Evolutionary conservation across 176 grass and related monocot genomes (phyloP).

Genomic region (Ampelocalamus luodianensis): DNA sequence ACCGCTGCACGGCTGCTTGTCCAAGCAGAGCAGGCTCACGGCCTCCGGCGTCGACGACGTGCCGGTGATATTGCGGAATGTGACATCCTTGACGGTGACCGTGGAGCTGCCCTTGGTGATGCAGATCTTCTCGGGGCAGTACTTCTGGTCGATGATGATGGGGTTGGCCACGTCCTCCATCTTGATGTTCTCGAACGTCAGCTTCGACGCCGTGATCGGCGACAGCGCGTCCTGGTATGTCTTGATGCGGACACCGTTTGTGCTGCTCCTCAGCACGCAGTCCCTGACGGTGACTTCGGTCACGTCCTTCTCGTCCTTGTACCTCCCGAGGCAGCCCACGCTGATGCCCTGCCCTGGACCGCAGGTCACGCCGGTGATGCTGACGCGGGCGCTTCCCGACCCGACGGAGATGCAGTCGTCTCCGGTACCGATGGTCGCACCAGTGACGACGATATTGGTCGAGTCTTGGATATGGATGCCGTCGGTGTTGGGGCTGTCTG

Average conservation of each 20-base stretch:
- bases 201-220: slow-evolving; percentile 28
- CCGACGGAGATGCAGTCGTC: slow-evolving; percentile 84
- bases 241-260: slow-evolving; percentile 76
- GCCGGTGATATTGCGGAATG: slow-evolving; percentile 65
- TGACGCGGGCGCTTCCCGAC: slow-evolving; percentile 37
- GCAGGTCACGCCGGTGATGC: slow-evolving; percentile 50
- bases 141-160: slow-evolving; percentile 76
- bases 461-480: slow-evolving; percentile 66
- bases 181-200: slow-evolving; percentile 64
- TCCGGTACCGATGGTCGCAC: slow-evolving; percentile 55
- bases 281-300: slow-evolving; percentile 44
- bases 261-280: slow-evolving; percentile 62
- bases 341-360: slow-evolving; percentile 90
- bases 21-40: slow-evolving; percentile 53
- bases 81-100: slow-evolving; percentile 51
- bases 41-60: slow-evolving; percentile 45
- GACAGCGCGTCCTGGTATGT: slow-evolving; percentile 54
- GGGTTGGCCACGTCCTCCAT: slow-evolving; percentile 65
- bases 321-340: slow-evolving; percentile 63
- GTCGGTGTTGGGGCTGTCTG: slow-evolving; percentile 73
- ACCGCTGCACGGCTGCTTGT: slow-evolving; percentile 47
- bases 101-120: slow-evolving; percentile 2
- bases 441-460: slow-evolving; percentile 39
- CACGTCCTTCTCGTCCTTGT: slow-evolving; percentile 64
- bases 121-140: slow-evolving; percentile 61